Evolutionary conservation across 2,329 filamentous ascomycete genomes (phyloP), one percentile per base, ranked within the genome.

Genomic region (Stagonosporopsis chrysanthemi): DNA sequence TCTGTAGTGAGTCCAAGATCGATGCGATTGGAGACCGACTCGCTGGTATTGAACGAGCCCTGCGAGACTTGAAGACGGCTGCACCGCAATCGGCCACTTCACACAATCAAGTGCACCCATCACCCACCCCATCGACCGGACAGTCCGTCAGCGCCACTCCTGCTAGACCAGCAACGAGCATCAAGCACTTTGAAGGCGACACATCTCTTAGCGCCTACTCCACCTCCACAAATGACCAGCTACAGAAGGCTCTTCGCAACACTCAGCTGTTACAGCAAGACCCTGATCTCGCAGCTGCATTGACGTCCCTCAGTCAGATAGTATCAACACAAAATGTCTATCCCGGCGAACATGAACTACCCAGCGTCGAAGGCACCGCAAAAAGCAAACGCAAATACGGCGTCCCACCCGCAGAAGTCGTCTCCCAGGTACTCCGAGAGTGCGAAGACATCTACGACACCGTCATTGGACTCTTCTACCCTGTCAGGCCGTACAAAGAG

Each of bases 1-100:
- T 2, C 6, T 36, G 4, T 42, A 78, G 76, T 54, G 77, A 78
- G 44, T 68, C 64, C 41, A 78, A 78, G 52, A 75, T 78, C 24
- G 75, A 78, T 35, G 64, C 67, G 1, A 76, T 77, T 38, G 71
- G 65, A n/a, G 49, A 55, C 24, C 52, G 58, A 39, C 51, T 68
- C 33, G 58, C 61, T 6, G 54, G 59, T 40, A 77, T 78, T 41
- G 73, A 76, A 53, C 48, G 60, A 39, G 52, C 61, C 4, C 61
- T 77, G 15, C 46, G 43, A 26, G 52, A 60, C 17, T 42, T 60
- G 38, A 56, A 49, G 22, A 49, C 31, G 26, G 17, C 43, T 35
- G 39, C 31, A 17, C 38, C 31, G 19, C 47, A 38, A 11, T 19
- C 26, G 15, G 17, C 56, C 24, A 42, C 51, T 23, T 33, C 29